These are phyloP conservation scores for Talaromyces sp. DNA, from an alignment of 2,329 filamentous ascomycete species.

Conservation along the genomic window DNA sequence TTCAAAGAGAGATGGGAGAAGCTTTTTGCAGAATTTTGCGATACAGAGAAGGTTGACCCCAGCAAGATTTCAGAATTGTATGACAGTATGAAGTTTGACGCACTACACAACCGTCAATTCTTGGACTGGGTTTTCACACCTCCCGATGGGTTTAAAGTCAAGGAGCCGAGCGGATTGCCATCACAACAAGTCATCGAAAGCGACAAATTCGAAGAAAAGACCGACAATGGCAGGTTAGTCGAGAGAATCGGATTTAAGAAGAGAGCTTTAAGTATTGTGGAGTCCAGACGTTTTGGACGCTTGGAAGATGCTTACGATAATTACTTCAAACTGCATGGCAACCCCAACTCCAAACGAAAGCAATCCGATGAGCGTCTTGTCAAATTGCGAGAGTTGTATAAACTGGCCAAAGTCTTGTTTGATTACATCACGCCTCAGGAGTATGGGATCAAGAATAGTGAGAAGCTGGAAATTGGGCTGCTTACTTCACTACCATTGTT, in stretches of 20 bases:
- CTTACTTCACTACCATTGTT: constrained; percentile 89
- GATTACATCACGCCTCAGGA: constrained; percentile 98
- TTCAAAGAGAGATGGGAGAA: constrained; percentile 99
- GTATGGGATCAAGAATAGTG: constrained; percentile 90
- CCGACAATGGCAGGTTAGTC: constrained; percentile 33
- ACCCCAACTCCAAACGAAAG: constrained; percentile 67
- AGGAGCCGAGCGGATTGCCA: constrained; percentile 18
- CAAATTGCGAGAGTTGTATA: constrained; percentile 88
- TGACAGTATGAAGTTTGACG: constrained; percentile 99
- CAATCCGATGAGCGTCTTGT: constrained; percentile 83
- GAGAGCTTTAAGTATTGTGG: constrained; percentile 47
- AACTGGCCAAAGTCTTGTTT: constrained; percentile 88
- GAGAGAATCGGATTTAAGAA: constrained; percentile 50
- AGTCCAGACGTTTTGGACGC: constrained; percentile 42
- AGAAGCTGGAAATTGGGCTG: constrained; percentile 97
- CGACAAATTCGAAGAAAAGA: constrained; percentile 30
- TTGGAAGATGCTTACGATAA: constrained; percentile 58
- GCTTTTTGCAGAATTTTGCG: constrained; percentile 92
- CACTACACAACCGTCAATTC: constrained; percentile 92
- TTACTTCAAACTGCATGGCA: constrained; percentile 89
- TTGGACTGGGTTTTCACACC: constrained; percentile 97
- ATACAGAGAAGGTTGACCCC: constrained; percentile 95
- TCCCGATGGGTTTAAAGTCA: constrained; percentile 67
- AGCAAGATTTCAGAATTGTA: constrained; percentile 98
- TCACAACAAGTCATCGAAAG: constrained; percentile 21